Evolutionary conservation across 2,329 filamentous ascomycete genomes (phyloP), one percentile per base, ranked within the genome.

Genomic region (Arthrobotrys sinensis): DNA sequence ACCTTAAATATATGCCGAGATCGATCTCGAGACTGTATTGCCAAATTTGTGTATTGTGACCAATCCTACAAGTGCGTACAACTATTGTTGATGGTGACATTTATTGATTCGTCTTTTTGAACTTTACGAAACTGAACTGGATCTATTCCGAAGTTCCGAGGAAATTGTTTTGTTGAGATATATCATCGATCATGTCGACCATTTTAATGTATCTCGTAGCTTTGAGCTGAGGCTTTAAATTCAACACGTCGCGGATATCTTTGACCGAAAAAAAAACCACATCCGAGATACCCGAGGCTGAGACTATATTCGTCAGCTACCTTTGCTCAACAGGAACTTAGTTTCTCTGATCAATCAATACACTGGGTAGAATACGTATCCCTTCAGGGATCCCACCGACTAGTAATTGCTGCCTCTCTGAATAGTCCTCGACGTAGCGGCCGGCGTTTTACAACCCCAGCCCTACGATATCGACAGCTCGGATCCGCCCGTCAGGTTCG

Each of bases 391-490:
- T 57, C 36, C 32, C n/a, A n/a, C 6, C 1, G 32, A 38, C 34
- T 57, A 38, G 52, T 38, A 21, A 19, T 11, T 36, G 32, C n/a
- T 16, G 14, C 50, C 28, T n/a, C 10, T n/a, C 3, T 53, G 48
- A 34, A 24, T 52, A 3, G 50, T 34, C 16, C 50, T 34, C n/a
- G 28, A 55, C 4, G 14, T 2, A 38, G 32, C 52, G n/a, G n/a
- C 34, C 32, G n/a, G 24, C 28, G 36, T 60, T 43, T 60, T 19
- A 60, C 16, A 28, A 60, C 28, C 55, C 55, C 55, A 60, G 55
- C 34, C 36, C 14, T 60, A 3, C 19, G 21, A 34, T 43, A 60
- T 60, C 36, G 36, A 43, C 55, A 60, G 1, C 55, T 43, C 55
- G 36, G 55, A 60, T 60, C 36, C 55, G 36, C 36, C 55, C 36